These are phyloP conservation scores for Calonectria pauciramosa DNA, from an alignment of 2,329 filamentous ascomycete species.

Conservation along the genomic window DNA sequence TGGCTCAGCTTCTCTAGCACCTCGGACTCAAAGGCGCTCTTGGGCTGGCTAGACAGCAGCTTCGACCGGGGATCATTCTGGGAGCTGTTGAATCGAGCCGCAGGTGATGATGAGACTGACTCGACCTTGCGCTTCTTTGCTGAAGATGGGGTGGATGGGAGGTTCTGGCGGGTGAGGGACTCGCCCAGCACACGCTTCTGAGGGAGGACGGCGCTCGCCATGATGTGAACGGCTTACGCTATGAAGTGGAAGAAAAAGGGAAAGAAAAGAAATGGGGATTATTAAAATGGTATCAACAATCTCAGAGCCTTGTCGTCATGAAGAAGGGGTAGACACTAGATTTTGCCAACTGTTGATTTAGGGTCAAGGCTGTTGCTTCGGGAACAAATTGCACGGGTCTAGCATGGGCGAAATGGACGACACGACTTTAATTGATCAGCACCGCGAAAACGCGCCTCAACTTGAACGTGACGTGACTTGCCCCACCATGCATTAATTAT, in stretches of 20 bases:
- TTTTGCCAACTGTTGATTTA: constrained; percentile 21
- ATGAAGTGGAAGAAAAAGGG: constrained; percentile 13
- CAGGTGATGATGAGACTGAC: constrained; percentile 66
- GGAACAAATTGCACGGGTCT: constrained; percentile 28
- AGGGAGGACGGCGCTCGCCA: constrained; percentile 68
- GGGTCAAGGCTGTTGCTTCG: constrained; percentile 25
- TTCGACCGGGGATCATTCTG: constrained; percentile 74
- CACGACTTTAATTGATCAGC: constrained; percentile 48
- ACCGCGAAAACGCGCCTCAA: constrained; percentile 50
- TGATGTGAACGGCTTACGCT: constrained; percentile 47
- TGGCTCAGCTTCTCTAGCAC: constrained; percentile 96
- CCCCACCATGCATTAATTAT: constrained; percentile 45
- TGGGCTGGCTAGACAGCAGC: constrained; percentile 80
- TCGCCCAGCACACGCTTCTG: constrained; percentile 83
- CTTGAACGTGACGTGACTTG: constrained; percentile 53
- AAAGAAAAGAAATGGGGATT: not conserved
- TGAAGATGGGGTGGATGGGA: constrained; percentile 67
- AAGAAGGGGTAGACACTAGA: constrained; percentile 26
- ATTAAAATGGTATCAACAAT: constrained; percentile 5
- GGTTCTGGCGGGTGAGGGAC: constrained; percentile 74
- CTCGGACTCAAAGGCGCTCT: constrained; percentile 93
- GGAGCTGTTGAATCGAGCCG: constrained; percentile 72
- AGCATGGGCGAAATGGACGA: constrained; percentile 36
- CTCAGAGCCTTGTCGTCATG: constrained; percentile 30
- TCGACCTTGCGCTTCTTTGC: constrained; percentile 91